A percentile compares a stretch with the other conserved stretches of the same genome.
Evolutionary conservation across 2,329 filamentous ascomycete genomes (phyloP).

Genomic region (Tolypocladium capitatum): DNA sequence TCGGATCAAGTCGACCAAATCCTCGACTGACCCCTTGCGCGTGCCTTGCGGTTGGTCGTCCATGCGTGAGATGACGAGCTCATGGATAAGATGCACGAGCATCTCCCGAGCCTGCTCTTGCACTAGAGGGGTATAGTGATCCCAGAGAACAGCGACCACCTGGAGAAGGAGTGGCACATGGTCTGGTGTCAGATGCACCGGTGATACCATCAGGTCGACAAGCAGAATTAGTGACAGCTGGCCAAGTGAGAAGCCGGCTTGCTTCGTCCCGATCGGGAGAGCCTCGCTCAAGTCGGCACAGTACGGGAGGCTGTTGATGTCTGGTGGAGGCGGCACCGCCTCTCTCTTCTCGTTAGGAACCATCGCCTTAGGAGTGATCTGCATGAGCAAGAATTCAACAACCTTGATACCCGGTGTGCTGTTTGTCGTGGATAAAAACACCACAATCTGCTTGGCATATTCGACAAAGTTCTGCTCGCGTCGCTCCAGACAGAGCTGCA

Average conservation of each 20-base stretch:
- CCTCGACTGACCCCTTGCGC: slow-evolving; percentile 66
- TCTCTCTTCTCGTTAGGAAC: slow-evolving; percentile 75
- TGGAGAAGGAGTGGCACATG: slow-evolving; percentile 79
- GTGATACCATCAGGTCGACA: slow-evolving; percentile 91
- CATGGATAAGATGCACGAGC: slow-evolving; percentile 94
- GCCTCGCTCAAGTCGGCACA: slow-evolving; percentile 72
- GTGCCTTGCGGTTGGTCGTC: slow-evolving; percentile 51
- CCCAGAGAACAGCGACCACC: slow-evolving; percentile 88
- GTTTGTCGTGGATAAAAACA: slow-evolving; percentile 76
- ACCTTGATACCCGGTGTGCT: slow-evolving; percentile 72
- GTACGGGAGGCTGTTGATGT: slow-evolving; percentile 68
- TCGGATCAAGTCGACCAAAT: slow-evolving; percentile 76
- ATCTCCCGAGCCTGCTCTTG: slow-evolving; percentile 96
- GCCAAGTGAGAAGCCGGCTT: slow-evolving; percentile 80
- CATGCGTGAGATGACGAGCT: slow-evolving; percentile 71
- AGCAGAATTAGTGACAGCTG: slow-evolving; percentile 87
- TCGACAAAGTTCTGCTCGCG: slow-evolving; percentile 97
- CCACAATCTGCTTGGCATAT: slow-evolving; percentile 95
- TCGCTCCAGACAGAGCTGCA: slow-evolving; percentile 80
- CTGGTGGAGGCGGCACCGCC: slow-evolving; percentile 54
- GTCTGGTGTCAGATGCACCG: slow-evolving; percentile 65
- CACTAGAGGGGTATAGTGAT: slow-evolving; percentile 88
- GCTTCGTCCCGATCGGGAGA: slow-evolving; percentile 78
- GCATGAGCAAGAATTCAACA: slow-evolving; percentile 81
- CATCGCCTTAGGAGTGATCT: slow-evolving; percentile 94